A percentile compares a stretch with the other conserved stretches of the same genome.
phyloP scores from a whole-genome alignment of 1,139 yeast species.

The Saccharomyces hybrid region DNA sequence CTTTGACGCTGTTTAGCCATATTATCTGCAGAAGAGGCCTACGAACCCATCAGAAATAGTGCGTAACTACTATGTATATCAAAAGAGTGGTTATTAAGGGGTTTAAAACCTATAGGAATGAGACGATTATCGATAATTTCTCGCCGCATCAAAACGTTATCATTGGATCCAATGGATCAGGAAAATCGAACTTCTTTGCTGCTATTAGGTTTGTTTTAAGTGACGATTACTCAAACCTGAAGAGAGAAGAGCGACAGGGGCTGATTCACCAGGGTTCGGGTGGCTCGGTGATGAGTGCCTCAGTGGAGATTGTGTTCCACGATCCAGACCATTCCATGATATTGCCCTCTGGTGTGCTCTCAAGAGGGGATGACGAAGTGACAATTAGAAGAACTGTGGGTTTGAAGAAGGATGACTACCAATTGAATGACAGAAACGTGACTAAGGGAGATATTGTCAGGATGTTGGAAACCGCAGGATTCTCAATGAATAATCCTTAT shows the following conservation, averaged over 20 bases:
- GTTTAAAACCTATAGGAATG: conserved; percentile 85
- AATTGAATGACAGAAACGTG: conserved; percentile 70
- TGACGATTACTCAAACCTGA: conserved; percentile 82
- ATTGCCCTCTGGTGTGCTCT: conserved; percentile 34
- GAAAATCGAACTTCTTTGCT: conserved; percentile 92
- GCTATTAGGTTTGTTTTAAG: conserved; percentile 90
- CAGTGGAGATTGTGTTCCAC: conserved; percentile 83
- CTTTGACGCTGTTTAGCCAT: background rate
- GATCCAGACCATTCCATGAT: conserved; percentile 74
- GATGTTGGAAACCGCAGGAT: conserved; percentile 85
- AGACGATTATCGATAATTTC: conserved; percentile 67
- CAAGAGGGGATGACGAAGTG: conserved; percentile 50
- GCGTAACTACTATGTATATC: conserved; percentile 30
- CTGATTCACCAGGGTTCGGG: conserved; percentile 77
- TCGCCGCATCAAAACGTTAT: conserved; percentile 85
- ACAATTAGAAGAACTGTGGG: conserved; percentile 84
- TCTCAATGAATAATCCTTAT: conserved; percentile 84
- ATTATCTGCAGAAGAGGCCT: background rate
- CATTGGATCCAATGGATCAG: conserved; percentile 96
- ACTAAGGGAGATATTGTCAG: conserved; percentile 79
- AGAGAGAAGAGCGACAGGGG: conserved; percentile 84
- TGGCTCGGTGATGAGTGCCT: conserved; percentile 91
- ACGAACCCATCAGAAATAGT: background rate
- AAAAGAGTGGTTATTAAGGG: conserved; percentile 72
- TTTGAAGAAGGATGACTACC: conserved; percentile 80